Base-by-base conservation (phyloP, 2,329 filamentous ascomycete species). In the Plenodomus lindquistii region DNA sequence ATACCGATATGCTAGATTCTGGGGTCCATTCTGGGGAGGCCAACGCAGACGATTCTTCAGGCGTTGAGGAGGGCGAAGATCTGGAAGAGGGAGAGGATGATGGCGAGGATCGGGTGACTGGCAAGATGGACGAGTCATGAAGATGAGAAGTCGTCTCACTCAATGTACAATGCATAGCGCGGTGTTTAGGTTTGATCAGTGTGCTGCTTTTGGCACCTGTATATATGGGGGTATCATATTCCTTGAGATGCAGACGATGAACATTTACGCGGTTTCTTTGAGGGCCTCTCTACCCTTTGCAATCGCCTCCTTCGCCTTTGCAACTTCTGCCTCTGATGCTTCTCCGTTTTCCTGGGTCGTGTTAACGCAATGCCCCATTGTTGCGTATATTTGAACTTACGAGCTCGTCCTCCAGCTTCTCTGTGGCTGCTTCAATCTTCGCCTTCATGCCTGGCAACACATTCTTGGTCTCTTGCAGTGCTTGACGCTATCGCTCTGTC, bases 391-490 rank as follows among this genome's bases (percentile, higher is more conserved):
- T 18, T 3, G 27, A 1, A 83, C 82, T 76, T 60, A 91, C 89
- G 61, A 97, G 78, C 71, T 90, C 81, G 59, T 87, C 82, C 74
- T 95, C 85, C 40, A 97, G 78, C 67, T 86, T 89, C 48, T 81
- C 78, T 35, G 92, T 77, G 1, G 91, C 87, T 46, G 87, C 84
- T 38, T 73, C 75, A 60, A 97, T 91, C 65, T 89, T 87, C 65
- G 83, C 71, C 62, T 82, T 82, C 57, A 97, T 75, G 1, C 84
- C 84, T 2, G 81, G 86, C 62, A 97, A 88, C 21, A 97, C 84
- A 46, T 85, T 88, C 69, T 88, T 88, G 8, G 94, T 97, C 76
- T 99, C 89, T 57, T 91, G 85, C n/a, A 91, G 77, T 18, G 89
- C 92, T 77, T 84, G 82, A 75, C 83, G 82, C 91, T 96, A 37